Conservation (phyloP, 2,329 filamentous ascomycete genomes). For the Cladosporium velox region DNA sequence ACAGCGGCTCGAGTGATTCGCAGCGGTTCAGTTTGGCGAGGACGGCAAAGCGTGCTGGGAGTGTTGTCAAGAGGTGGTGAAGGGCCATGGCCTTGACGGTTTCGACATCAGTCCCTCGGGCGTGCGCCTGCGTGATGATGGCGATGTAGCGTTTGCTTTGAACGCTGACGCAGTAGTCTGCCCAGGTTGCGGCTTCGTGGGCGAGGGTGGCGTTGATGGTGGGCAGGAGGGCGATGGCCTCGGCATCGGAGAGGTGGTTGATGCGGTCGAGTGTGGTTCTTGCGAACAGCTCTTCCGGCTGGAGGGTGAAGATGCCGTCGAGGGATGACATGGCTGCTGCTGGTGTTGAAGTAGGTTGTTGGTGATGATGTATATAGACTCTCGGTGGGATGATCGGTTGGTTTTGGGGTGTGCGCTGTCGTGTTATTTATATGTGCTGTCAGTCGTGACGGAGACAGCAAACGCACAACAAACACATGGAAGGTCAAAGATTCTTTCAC, state of each 20-base stretch:
- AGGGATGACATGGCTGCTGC: constrained; percentile 6
- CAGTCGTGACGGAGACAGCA: background rate
- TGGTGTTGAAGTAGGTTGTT: background rate
- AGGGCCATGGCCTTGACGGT: background rate
- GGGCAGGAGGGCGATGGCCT: constrained; percentile 11
- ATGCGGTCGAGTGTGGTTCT: background rate
- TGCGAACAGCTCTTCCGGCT: background rate
- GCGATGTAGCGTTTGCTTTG: background rate
- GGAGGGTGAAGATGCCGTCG: constrained; percentile 5
- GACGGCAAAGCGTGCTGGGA: background rate
- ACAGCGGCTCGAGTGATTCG: background rate
- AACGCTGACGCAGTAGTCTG: background rate
- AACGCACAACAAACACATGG: background rate
- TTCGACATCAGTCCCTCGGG: background rate
- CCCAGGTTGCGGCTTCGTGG: background rate
- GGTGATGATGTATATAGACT: too few species aligned
- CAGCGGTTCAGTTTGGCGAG: background rate
- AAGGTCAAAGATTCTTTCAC: background rate
- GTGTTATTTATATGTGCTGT: background rate
- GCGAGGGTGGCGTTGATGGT: background rate
- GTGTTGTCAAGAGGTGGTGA: background rate
- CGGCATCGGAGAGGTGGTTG: background rate
- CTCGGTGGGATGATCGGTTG: too few species aligned
- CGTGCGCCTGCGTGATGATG: background rate
- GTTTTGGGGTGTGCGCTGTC: background rate